Conservation (phyloP, 352 stramenopile species). For the Nothophytophthora sp. region DNA sequence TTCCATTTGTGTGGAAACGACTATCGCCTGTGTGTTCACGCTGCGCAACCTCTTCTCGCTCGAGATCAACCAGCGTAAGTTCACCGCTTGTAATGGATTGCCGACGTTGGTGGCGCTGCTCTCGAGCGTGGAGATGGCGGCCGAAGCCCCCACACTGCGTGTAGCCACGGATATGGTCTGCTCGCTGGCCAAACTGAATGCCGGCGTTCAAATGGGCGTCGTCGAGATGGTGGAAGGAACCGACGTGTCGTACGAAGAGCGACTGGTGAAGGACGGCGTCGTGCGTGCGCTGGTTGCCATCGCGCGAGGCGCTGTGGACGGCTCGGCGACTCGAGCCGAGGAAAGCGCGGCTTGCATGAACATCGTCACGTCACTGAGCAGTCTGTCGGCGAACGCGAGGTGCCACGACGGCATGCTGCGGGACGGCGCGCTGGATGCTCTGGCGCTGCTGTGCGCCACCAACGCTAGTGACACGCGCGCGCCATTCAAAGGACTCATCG, state of each 20-base stretch:
- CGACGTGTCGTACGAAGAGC: slow-evolving; percentile 43
- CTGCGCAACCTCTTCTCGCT: slow-evolving; percentile 74
- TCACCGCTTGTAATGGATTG: slow-evolving; percentile 64
- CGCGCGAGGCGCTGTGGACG: slow-evolving; percentile 39
- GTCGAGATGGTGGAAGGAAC: background rate
- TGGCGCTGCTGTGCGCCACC: slow-evolving; percentile 48
- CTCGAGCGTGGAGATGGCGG: slow-evolving; percentile 40
- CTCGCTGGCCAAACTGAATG: slow-evolving; percentile 55
- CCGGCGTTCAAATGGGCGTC: too few relatives aligned
- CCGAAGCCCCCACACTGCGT: slow-evolving; percentile 45
- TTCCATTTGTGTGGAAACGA: slow-evolving; percentile 47
- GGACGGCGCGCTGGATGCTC: slow-evolving; percentile 64
- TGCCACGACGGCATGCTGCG: slow-evolving; percentile 79
- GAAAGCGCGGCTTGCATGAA: slow-evolving; percentile 50
- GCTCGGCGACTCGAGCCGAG: slow-evolving; percentile 20
- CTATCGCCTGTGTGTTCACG: slow-evolving; percentile 60
- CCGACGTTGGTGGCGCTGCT: slow-evolving; percentile 67
- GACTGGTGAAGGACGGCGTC: slow-evolving; percentile 76
- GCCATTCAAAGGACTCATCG: slow-evolving; percentile 60
- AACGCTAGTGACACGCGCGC: slow-evolving; percentile 40
- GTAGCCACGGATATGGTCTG: slow-evolving; percentile 73
- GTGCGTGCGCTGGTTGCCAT: slow-evolving; percentile 64
- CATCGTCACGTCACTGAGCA: slow-evolving; percentile 69
- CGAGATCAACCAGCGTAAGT: slow-evolving; percentile 55
- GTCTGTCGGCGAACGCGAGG: slow-evolving; percentile 52